These are phyloP conservation scores for Leccinum sublutescens DNA, from an alignment of 768 basidiomycete genomes.

Conservation along the genomic window DNA sequence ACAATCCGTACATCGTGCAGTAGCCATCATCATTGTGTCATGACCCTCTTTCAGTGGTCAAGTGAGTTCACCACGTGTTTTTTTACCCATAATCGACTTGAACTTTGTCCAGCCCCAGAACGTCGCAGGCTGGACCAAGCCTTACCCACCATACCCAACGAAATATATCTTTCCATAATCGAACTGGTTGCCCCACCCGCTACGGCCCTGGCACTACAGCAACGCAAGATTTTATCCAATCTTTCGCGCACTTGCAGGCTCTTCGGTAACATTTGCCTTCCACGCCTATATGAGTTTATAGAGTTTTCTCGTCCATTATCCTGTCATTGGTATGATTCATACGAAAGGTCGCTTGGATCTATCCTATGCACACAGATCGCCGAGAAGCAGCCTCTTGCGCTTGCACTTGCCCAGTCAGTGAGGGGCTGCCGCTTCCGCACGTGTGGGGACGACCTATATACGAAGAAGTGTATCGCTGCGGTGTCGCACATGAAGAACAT, in stretches of 20 bases:
- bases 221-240: background rate
- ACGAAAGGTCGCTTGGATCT: no score
- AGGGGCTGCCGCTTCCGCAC: no score
- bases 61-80: background rate
- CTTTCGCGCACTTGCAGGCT: background rate
- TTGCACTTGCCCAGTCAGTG: no score
- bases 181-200: no score
- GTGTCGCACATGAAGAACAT: background rate
- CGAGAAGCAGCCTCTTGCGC: no score
- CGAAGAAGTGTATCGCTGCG: background rate
- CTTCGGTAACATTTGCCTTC: background rate
- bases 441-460: background rate
- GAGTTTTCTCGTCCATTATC: background rate
- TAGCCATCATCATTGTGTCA: no score
- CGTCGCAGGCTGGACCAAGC: no score
- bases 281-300: background rate
- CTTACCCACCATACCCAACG: no score
- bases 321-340: background rate
- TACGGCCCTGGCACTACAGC: no score
- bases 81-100: background rate
- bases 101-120: background rate
- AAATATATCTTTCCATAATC: no score
- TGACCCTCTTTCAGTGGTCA: background rate
- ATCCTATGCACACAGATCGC: no score
- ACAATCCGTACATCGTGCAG: no score